Base-by-base conservation (phyloP, 1,139 yeast species). In the Candida tropicalis region DNA sequence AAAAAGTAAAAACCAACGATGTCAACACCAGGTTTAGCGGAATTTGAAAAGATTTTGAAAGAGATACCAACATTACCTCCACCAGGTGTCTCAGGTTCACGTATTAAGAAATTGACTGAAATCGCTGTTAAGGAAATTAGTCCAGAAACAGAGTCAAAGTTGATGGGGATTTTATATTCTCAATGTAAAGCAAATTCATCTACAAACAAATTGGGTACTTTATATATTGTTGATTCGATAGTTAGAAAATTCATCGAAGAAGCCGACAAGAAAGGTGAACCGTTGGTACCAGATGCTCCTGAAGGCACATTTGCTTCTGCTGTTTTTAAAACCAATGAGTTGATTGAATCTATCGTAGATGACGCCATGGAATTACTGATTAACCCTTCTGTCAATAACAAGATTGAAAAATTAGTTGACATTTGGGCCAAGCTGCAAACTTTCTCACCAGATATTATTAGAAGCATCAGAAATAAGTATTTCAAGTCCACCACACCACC, bases 1-100 rank as follows among this genome's bases (percentile, higher is more conserved):
- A 18, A 13, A 18, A 13, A 18, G n/a, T 28, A 10, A 28, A 20
- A 20, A 28, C 10, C n/a, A n/a, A 37, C 10, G 17, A 42, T 42
- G 43, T 59, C 70, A 26, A 10, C 33, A 36, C 24, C 39, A 13
- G 39, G 41, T 20, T 44, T 73, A 55, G 84, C 82, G 62, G 83
- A 82, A 55, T 87, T 88, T 65, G 87, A 84, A 64, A 66, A 73
- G 49, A 77, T 84, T 47, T 73, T 91, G 57, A 82, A 81, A 55
- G 95, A 91, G 60, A 75, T 91, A 51, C 79, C 84, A 48, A 73
- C 81, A 17, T 73, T 88, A 52, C 89, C 88, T 66, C 84, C 97
- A 22, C 95, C 95, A 17, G 98, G 99, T 47, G 95, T 93, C 45
- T 90, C 97, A 27, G 98, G 98, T 34, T 82, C 96, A 47, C 90